Evolutionary conservation across 352 stramenopile species (phyloP), one percentile per base, ranked within the genome.

Genomic region (Globisporangium echinulatum): DNA sequence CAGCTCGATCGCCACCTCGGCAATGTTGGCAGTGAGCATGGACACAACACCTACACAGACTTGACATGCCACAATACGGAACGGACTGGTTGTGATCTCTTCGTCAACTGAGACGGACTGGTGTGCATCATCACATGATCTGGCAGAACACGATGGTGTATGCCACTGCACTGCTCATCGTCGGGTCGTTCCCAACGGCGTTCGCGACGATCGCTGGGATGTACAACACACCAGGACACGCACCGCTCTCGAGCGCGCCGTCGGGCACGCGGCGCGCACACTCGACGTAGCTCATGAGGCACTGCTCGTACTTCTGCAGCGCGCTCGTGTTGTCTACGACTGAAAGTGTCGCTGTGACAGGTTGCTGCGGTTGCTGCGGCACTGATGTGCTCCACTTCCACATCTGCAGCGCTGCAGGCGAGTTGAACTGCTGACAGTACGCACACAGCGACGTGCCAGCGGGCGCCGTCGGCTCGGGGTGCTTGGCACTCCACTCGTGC

Each of bases 371-470:
- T 25, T 25, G 25, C 25, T 25, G 25, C 13, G 14, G 43, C 3
- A 5, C 4, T 5, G 43, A 10, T 3, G 38, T 37, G 14, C 39
- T 59, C 39, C 17, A 49, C 6, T 13, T 11, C 54, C 54, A 59
- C 25, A 59, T 15, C 44, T 43, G 25, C 54, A 59, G 46, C 5
- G 54, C 54, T 1, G 14, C 44, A 37, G 44, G 44, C 14, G 54
- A 59, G 17, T 53, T 59, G 54, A 59, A 59, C 14, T 59, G 36
- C 4, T 37, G 52, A 36, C 44, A 59, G 43, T 59, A 59, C 25
- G 42, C 25, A 10, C 54, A 46, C 52, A 17, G 15, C 15, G 6
- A 6, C 14, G 17, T 10, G 4, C 37, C 37, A n/a, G 25, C 37
- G 10, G 10, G 11, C 11, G 43, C 43, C 14, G 43, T 11, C 11